These are phyloP conservation scores for Gilbertella persicaria DNA, from an alignment of 371 early-diverging fungal species.

Conservation along the genomic window DNA sequence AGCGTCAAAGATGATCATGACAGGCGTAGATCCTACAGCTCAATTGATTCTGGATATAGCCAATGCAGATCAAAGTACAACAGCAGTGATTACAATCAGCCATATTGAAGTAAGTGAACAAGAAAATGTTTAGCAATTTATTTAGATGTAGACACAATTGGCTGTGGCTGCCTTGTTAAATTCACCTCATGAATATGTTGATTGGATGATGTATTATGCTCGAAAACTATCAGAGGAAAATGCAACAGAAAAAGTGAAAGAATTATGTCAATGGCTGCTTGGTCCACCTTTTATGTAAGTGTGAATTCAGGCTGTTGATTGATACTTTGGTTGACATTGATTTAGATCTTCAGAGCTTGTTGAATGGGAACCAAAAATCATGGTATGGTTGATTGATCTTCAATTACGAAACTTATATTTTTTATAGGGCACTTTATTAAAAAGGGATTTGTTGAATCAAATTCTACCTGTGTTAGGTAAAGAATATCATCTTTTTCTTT, in stretches of 20 bases:
- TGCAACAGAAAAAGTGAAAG: conserved; percentile 60
- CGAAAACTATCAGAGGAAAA: conserved; percentile 69
- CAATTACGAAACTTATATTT: background rate
- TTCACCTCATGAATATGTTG: conserved; percentile 62
- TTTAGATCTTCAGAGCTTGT: conserved; percentile 12
- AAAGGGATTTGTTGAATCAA: conserved; percentile 52
- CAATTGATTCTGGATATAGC: conserved; percentile 27
- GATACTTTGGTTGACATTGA: too few species aligned
- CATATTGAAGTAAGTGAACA: conserved; percentile 32
- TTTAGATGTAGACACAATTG: conserved; percentile 55
- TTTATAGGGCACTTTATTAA: conserved; percentile 29
- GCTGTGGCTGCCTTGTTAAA: conserved; percentile 62
- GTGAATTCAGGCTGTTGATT: background rate
- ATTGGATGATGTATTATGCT: conserved; percentile 72
- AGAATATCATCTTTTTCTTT: background rate
- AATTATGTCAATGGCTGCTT: conserved; percentile 71
- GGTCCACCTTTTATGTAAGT: conserved; percentile 62
- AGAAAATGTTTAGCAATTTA: background rate
- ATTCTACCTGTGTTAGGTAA: conserved; percentile 50
- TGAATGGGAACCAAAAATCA: conserved; percentile 28
- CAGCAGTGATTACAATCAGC: conserved; percentile 31
- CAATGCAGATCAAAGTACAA: conserved; percentile 18
- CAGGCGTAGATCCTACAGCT: conserved; percentile 29
- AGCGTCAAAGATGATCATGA: conserved; percentile 18
- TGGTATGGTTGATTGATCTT: conserved; percentile 16